Evolutionary conservation across 768 basidiomycete genomes (phyloP), one percentile per base, ranked within the genome.

Genomic region (Leccinellum rugosiceps): DNA sequence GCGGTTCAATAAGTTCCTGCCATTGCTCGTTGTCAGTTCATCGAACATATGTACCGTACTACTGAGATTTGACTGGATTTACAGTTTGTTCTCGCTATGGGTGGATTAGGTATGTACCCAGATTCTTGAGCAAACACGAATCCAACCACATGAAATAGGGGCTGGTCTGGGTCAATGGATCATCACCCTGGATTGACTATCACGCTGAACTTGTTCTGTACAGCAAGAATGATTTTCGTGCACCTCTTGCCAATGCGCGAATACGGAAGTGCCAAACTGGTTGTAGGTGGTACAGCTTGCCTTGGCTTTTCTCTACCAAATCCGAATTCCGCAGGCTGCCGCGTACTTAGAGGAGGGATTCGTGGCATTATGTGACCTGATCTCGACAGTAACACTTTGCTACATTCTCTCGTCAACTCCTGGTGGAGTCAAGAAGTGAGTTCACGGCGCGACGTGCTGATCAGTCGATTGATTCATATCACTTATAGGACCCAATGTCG

Each of bases 351-450:
- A 49, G 41, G 60, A 63, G 43, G 23, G 34, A 13, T 38, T 65
- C 26, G 54, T 53, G 19, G 55, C 26, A 4, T 6, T 55, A 25
- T 61, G 28, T n/a, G 59, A 61, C 43, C 6, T 31, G 31, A 56
- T 62, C 21, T 52, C 23, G 6, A 62, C 58, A 3, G 32, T 35
- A 41, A 47, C 60, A 6, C 47, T 58, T 35, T 56, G 58, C 21
- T 57, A 51, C 23, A 55, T 66, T 28, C 51, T 58, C 19, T 38
- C 61, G 6, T 65, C 58, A 23, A 47, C 59, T 44, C 43, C 54
- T 25, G 53, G 44, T 6, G 53, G 43, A 21, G 50, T 62, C 28
- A 44, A 46, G 54, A 56, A 6, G 58, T 50, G 47, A 38, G 51
- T 52, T 35, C 3, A 45, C 19, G 34, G 34, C 19, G 38, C n/a